Evolutionary conservation across 345 rosid species (phyloP), one percentile per base, ranked within the genome.

Genomic region (Clausena lansium): DNA sequence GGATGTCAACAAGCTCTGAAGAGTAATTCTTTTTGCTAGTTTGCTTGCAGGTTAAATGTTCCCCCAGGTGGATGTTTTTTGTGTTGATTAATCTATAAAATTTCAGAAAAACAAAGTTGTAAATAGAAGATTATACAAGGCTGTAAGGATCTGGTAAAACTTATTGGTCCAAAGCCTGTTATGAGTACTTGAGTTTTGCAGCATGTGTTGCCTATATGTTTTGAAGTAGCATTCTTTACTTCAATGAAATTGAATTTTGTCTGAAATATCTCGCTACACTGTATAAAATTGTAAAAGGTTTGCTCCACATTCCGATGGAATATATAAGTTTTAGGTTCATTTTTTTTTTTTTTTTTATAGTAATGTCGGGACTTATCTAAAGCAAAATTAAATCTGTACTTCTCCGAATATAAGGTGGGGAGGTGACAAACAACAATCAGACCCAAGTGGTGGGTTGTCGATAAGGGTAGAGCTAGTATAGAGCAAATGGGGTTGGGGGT

Each of bases 1-100:
- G 85, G 70, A 72, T 14, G 32, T 80, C 74, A 27, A 76, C 83
- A n/a, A 83, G 84, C 57, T 86, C 78, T 69, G 81, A 74, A 75
- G 62, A 65, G 36, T 65, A 63, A 73, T 4, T 4, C 2, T 6
- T 68, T 55, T 38, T 33, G 36, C 9, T 35, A 65, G 69, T 58
- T 24, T 55, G 64, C 47, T 47, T 30, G 60, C 73, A 45, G 50
- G 50, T 45, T 45, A 45, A 20, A 69, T 69, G 2, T 25, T 39
- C 67, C 30, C 22, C 19, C 35, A n/a, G 19, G 54, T 0, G 19
- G 55, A 54, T 77, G 52, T 71, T 17, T 54, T 58, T 79, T 75
- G 61, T 67, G 73, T 76, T 67, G 13, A 28, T 65, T 45, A 78
- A 76, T 36, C 10, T 0, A 52, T 15, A 52, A 52, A 52, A 52